A percentile compares a stretch with the other conserved stretches of the same genome.
Conservation (phyloP, 352 stramenopile genomes). For the Globisporangium paddicum region DNA sequence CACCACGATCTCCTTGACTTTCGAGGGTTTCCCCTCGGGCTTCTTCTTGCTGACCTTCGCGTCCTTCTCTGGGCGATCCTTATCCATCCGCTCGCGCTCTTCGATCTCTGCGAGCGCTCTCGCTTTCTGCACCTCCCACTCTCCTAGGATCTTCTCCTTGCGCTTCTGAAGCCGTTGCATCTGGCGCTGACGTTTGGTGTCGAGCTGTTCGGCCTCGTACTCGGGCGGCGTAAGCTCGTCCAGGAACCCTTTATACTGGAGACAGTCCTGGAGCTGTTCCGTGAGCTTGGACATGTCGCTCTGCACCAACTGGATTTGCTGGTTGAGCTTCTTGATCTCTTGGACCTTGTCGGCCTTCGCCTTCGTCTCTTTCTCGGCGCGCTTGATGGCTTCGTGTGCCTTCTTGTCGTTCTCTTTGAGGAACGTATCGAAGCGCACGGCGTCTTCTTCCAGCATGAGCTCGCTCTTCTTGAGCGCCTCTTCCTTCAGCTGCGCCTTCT, state of each 20-base stretch:
- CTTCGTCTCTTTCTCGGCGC: constrained; percentile 92
- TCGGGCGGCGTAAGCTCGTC: constrained; percentile 89
- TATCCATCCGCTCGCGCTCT: constrained; percentile 50
- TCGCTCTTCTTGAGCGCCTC: constrained; percentile 94
- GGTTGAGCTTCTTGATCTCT: constrained; percentile 94
- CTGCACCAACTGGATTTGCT: constrained; percentile 93
- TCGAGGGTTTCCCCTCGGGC: constrained; percentile 33
- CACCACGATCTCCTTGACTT: constrained; percentile 38
- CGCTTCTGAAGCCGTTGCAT: constrained; percentile 55
- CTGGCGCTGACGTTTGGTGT: constrained; percentile 67
- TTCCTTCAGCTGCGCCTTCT: constrained; percentile 94
- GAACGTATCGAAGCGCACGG: constrained; percentile 94
- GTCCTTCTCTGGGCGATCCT: constrained; percentile 63
- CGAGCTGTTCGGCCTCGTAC: constrained; percentile 76
- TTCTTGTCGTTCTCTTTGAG: constrained; percentile 98
- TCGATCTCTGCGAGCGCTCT: constrained; percentile 61
- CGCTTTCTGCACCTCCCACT: constrained; percentile 60
- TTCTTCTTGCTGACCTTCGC: constrained; percentile 41
- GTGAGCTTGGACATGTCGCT: constrained; percentile 94
- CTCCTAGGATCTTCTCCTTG: constrained; percentile 61
- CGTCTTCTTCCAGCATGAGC: constrained; percentile 95
- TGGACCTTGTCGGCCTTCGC: constrained; percentile 93
- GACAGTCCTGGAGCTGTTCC: constrained; percentile 92
- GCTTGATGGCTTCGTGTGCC: constrained; percentile 94
- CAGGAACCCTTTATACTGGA: constrained; percentile 93